phyloP scores from a whole-genome alignment of 2,329 filamentous ascomycete genomes.

The Graphiopsis chlorocephala region DNA sequence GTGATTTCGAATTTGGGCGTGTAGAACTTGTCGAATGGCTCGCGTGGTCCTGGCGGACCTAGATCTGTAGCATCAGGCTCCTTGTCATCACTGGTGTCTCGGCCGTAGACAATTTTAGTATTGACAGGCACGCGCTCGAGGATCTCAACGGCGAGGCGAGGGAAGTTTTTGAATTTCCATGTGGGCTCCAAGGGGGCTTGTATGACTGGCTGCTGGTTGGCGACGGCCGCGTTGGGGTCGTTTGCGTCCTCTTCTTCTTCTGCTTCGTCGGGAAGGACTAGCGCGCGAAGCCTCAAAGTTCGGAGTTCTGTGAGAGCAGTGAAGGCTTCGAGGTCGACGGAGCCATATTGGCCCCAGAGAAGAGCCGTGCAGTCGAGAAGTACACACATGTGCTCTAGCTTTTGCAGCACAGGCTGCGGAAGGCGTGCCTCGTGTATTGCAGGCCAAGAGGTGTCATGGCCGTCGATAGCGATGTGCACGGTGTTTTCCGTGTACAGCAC shows the following conservation, averaged over 20 bases:
- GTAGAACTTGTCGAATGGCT: slow-evolving; percentile 12
- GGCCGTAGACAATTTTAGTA: slow-evolving; percentile 19
- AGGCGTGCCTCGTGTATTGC: slow-evolving; percentile 24
- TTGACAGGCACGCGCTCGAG: slow-evolving; percentile 21
- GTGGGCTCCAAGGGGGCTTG: slow-evolving; percentile 9
- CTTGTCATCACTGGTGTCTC: slow-evolving; percentile 1
- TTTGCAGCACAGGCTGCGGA: slow-evolving; percentile 23
- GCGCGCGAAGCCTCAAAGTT: slow-evolving; percentile 1
- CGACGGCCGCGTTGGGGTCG: slow-evolving; percentile 1
- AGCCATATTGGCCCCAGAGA: slow-evolving; percentile 20
- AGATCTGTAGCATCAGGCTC: not conserved
- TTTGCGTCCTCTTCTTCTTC: not conserved
- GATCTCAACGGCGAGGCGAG: slow-evolving; percentile 20
- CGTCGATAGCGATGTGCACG: slow-evolving; percentile 35
- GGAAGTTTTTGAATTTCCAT: slow-evolving; percentile 4
- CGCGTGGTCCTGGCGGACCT: not conserved
- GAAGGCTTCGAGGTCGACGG: slow-evolving; percentile 6
- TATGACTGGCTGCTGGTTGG: not conserved
- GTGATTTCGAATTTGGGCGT: not conserved
- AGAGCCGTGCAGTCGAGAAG: slow-evolving; percentile 27
- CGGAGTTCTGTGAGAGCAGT: slow-evolving; percentile 4
- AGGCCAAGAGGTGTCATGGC: slow-evolving; percentile 28
- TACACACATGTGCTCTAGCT: slow-evolving; percentile 24
- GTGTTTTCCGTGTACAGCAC: slow-evolving; percentile 46
- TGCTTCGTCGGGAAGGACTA: slow-evolving; percentile 15